A percentile compares a stretch with the other conserved stretches of the same genome.
phyloP scores from a whole-genome alignment of 345 rosid genomes.

The Ricinus communis region DNA sequence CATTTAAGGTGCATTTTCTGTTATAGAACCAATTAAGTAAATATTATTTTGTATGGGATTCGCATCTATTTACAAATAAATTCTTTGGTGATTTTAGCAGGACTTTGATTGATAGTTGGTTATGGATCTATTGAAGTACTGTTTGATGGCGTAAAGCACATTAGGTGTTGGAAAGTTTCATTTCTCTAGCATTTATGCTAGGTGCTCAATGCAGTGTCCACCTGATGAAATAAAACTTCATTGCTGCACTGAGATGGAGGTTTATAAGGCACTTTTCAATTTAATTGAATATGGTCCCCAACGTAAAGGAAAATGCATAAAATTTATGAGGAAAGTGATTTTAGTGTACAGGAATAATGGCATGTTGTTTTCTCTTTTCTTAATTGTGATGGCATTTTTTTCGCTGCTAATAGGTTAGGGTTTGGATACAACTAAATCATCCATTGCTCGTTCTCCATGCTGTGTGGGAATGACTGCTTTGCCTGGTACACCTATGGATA shows the following conservation, averaged over 20 bases:
- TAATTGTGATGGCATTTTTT: neutral
- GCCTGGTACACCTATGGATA: constrained; percentile 44
- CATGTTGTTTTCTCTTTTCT: too few species aligned
- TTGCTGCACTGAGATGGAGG: too few species aligned
- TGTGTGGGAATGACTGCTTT: constrained; percentile 66
- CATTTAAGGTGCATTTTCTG: neutral
- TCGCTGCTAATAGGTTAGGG: constrained; percentile 46
- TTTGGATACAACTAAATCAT: constrained; percentile 57
- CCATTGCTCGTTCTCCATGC: constrained; percentile 57
- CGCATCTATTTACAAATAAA: neutral
- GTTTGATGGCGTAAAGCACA: neutral
- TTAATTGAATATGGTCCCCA: too few species aligned
- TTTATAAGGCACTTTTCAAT: too few species aligned
- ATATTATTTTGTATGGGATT: neutral
- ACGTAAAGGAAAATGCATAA: too few species aligned
- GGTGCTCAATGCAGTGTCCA: too few species aligned
- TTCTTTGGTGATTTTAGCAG: neutral
- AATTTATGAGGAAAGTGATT: too few species aligned
- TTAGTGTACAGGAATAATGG: too few species aligned
- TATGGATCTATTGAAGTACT: neutral
- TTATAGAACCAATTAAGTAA: neutral
- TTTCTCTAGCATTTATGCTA: too few species aligned
- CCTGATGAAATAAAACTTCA: too few species aligned
- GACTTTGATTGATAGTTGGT: neutral
- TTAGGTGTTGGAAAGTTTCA: too few species aligned